phyloP scores from a whole-genome alignment of 176 grass and related monocot species.

The Poa pratensis region DNA sequence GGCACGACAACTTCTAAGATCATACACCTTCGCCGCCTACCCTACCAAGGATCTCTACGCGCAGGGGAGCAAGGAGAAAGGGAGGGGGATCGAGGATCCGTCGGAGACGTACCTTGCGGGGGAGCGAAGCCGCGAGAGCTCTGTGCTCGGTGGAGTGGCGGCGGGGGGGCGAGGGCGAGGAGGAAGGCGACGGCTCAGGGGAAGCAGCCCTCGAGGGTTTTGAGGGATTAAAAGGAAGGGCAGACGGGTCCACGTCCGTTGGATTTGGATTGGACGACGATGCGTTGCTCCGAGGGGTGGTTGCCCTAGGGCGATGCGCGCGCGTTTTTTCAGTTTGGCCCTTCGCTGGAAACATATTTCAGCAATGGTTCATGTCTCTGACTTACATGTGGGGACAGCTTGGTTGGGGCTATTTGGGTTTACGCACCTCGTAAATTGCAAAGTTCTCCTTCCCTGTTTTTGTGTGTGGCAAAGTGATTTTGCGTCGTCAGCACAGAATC shows the following conservation, averaged over 20 bases:
- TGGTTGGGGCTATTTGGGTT: neutral
- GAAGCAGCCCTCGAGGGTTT: neutral
- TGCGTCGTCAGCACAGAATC: neutral
- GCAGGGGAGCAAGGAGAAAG: neutral
- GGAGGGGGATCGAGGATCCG: neutral
- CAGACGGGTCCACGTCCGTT: neutral
- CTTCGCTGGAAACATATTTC: neutral
- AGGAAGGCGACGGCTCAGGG: conserved; percentile 1
- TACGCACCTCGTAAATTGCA: neutral
- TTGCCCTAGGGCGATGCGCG: conserved; percentile 9
- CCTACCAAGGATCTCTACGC: neutral
- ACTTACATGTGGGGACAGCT: neutral
- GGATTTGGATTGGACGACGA: conserved; percentile 1
- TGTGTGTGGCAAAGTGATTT: neutral
- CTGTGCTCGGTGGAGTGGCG: neutral
- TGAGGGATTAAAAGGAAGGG: neutral
- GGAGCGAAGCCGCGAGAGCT: neutral
- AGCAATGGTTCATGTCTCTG: neutral
- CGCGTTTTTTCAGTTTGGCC: neutral
- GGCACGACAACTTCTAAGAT: neutral
- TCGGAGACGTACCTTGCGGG: neutral
- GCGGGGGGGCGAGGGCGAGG: neutral
- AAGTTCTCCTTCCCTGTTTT: neutral
- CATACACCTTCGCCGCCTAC: neutral
- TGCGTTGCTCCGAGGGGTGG: neutral